phyloP scores from a whole-genome alignment of 2,329 filamentous ascomycete genomes.

The Furcasterigmium sp. region DNA sequence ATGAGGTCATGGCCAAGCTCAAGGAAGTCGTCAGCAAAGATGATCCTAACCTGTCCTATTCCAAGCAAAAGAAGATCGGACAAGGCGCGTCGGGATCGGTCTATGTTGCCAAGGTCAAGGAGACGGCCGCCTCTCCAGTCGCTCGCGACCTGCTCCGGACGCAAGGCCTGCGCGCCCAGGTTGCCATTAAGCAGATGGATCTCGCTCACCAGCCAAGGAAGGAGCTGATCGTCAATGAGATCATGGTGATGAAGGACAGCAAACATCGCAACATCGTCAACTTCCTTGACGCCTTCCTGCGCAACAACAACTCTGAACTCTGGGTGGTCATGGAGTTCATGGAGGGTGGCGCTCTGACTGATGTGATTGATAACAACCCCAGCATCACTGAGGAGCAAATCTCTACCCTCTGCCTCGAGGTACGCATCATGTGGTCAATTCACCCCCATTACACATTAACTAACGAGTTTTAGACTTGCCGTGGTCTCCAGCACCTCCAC shows the following conservation, averaged over 20 bases:
- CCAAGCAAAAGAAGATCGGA: conserved; percentile 99
- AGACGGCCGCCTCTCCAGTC: conserved; percentile 73
- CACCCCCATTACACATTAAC: background rate
- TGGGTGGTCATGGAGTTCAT: conserved; percentile 99
- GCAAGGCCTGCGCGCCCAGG: conserved; percentile 78
- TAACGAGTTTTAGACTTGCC: conserved; percentile 78
- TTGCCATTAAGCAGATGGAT: conserved; percentile 99
- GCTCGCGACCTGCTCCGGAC: conserved; percentile 74
- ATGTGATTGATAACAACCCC: conserved; percentile 97
- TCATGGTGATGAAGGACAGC: conserved; percentile 99
- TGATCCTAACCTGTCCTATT: conserved; percentile 90
- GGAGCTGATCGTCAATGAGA: conserved; percentile 98
- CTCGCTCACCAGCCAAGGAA: conserved; percentile 94
- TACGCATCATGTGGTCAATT: too few species aligned
- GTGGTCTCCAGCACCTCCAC: conserved; percentile 89
- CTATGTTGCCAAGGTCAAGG: conserved; percentile 93
- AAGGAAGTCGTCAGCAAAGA: conserved; percentile 94
- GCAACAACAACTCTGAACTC: conserved; percentile 90
- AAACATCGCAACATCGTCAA: conserved; percentile 98
- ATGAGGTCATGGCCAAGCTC: conserved; percentile 93
- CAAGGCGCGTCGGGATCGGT: conserved; percentile 97
- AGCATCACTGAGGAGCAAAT: conserved; percentile 96
- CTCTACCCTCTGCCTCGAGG: conserved; percentile 93
- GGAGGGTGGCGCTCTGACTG: conserved; percentile 95
- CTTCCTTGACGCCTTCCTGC: conserved; percentile 93